These are phyloP conservation scores for Macrotyloma uniflorum DNA, from an alignment of 306 rosid species.

Conservation along the genomic window DNA sequence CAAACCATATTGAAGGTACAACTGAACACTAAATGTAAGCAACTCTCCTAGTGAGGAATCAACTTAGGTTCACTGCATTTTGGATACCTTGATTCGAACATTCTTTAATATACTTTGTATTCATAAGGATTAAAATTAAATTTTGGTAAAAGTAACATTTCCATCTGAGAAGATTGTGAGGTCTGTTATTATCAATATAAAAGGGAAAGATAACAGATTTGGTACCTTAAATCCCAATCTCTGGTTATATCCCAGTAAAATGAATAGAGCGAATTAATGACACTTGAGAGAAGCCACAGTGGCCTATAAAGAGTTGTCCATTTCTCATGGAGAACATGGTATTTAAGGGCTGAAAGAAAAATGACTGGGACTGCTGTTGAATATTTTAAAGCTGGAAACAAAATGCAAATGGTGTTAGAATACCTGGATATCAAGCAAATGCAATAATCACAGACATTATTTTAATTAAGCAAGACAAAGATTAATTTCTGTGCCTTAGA, in stretches of 20 bases:
- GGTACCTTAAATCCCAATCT: conserved; percentile 98
- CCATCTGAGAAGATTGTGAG: conserved; percentile 3
- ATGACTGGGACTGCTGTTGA: conserved; percentile 95
- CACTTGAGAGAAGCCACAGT: conserved; percentile 92
- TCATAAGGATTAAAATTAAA: background rate
- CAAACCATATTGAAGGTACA: background rate
- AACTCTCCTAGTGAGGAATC: background rate
- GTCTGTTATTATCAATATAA: background rate
- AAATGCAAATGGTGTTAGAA: conserved; percentile 46
- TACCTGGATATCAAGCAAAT: background rate
- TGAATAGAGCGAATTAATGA: conserved; percentile 89
- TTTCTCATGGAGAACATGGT: conserved; percentile 77
- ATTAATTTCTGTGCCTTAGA: background rate
- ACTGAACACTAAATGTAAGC: background rate
- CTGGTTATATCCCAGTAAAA: conserved; percentile 98
- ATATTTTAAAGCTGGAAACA: conserved; percentile 87
- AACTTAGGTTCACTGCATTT: background rate
- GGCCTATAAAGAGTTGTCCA: conserved; percentile 88
- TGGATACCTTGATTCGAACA: background rate
- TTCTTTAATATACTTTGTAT: background rate
- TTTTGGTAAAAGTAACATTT: background rate
- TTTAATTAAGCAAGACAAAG: background rate
- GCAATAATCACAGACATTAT: background rate
- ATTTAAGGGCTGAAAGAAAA: conserved; percentile 96
- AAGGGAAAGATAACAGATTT: conserved; percentile 26